These are phyloP conservation scores for Lachancea thermotolerans DNA, from an alignment of 805 yeast genomes.

Conservation along the genomic window DNA sequence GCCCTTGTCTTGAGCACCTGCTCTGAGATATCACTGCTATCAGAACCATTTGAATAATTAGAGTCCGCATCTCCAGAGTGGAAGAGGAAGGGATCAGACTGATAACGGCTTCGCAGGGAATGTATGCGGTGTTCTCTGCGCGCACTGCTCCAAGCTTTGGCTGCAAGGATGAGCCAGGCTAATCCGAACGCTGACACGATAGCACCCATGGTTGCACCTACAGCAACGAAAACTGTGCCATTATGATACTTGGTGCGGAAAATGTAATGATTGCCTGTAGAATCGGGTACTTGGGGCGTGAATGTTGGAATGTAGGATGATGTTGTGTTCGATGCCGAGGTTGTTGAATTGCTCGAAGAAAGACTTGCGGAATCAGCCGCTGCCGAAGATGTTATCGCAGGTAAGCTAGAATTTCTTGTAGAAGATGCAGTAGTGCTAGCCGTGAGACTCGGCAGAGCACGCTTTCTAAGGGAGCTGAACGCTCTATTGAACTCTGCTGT, in stretches of 20 bases:
- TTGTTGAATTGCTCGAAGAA: background rate
- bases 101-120: constrained; percentile 14
- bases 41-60: constrained; percentile 14
- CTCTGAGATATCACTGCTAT: constrained; percentile 19
- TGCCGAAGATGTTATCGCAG: background rate
- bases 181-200: constrained; percentile 30
- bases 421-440: background rate
- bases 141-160: constrained; percentile 25
- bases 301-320: constrained; percentile 14
- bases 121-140: constrained; percentile 24
- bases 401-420: background rate
- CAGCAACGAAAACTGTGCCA: constrained; percentile 74
- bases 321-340: constrained; percentile 3
- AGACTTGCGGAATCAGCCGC: background rate
- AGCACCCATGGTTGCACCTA: constrained; percentile 61
- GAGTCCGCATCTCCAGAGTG: constrained; percentile 19
- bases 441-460: background rate
- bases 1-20: constrained; percentile 16
- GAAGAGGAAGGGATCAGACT: constrained; percentile 17
- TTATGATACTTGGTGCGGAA: constrained; percentile 41
- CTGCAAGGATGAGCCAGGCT: constrained; percentile 19
- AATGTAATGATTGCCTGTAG: constrained; percentile 49
- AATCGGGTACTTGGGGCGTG: constrained; percentile 19
- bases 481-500: background rate
- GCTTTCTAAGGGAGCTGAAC: background rate